phyloP scores from a whole-genome alignment of 805 yeast genomes.

The Lipomyces orientalis region DNA sequence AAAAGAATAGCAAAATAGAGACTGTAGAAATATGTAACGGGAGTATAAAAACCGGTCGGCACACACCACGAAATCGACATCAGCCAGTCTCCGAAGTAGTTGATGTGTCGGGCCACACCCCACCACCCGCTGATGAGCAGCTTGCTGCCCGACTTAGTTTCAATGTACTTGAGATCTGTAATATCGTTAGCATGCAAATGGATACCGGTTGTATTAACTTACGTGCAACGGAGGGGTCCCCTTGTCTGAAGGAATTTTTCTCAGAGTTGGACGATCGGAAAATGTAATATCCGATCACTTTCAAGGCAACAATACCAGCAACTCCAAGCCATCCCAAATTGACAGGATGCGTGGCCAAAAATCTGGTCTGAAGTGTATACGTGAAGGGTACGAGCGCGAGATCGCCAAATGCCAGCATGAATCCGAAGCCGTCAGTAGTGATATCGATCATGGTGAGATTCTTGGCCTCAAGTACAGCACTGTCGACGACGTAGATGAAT shows the following conservation, averaged over 20 bases:
- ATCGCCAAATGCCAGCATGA: constrained; percentile 95
- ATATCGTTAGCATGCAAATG: neutral
- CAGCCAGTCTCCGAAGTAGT: constrained; percentile 94
- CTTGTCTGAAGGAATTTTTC: constrained; percentile 81
- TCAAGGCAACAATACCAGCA: constrained; percentile 54
- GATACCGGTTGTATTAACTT: neutral
- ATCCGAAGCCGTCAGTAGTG: constrained; percentile 96
- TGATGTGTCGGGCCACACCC: constrained; percentile 89
- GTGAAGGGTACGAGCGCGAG: constrained; percentile 91
- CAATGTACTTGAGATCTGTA: constrained; percentile 60
- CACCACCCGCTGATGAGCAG: constrained; percentile 95
- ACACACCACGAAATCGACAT: constrained; percentile 92
- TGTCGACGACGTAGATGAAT: constrained; percentile 84
- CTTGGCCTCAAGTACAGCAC: constrained; percentile 90
- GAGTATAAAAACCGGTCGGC: constrained; percentile 81
- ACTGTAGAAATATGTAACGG: constrained; percentile 86
- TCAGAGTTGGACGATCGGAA: constrained; percentile 86
- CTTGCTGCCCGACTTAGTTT: constrained; percentile 70
- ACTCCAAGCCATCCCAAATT: constrained; percentile 55
- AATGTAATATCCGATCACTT: constrained; percentile 72
- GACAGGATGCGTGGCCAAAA: constrained; percentile 67
- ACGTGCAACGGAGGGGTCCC: constrained; percentile 65
- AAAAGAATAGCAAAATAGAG: constrained; percentile 80
- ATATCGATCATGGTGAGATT: constrained; percentile 92
- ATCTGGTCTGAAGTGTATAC: constrained; percentile 85